phyloP scores from a whole-genome alignment of 306 rosid species.

The Abrus pulchellus region DNA sequence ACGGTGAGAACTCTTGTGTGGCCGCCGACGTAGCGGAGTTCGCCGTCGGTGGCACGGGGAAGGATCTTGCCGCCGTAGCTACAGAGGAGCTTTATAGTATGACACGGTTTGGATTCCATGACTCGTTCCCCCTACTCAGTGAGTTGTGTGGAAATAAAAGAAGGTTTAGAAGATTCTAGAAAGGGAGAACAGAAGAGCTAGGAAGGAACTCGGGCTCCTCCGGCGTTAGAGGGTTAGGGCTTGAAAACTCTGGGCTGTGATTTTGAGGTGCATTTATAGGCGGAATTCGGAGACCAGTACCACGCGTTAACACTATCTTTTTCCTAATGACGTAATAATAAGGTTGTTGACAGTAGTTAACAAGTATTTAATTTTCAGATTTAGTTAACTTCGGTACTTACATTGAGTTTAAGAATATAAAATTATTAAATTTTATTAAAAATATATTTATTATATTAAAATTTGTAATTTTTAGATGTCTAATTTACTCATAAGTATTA shows the following conservation, averaged over 20 bases:
- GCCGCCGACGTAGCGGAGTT: constrained; percentile 91
- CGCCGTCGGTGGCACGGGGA: constrained; percentile 77
- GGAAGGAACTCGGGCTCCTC: neutral
- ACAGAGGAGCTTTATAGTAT: constrained; percentile 68
- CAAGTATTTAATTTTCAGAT: neutral
- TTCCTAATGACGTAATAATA: neutral
- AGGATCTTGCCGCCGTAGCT: constrained; percentile 92
- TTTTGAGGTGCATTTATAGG: constrained; percentile 53
- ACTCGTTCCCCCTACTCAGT: constrained; percentile 31
- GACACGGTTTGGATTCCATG: constrained; percentile 55
- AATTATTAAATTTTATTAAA: too few relatives aligned
- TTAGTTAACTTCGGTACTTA: too few relatives aligned
- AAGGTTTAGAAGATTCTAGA: constrained; percentile 41
- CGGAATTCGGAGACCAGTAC: neutral
- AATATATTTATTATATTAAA: too few relatives aligned
- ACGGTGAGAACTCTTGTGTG: constrained; percentile 86
- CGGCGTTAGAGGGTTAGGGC: constrained; percentile 33
- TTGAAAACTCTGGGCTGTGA: constrained; percentile 63
- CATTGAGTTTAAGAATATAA: too few relatives aligned
- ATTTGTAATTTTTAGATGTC: too few relatives aligned
- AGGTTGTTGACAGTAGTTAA: too few relatives aligned
- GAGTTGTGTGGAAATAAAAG: neutral
- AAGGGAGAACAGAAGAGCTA: neutral
- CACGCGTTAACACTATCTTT: neutral
- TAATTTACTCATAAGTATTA: too few relatives aligned